Evolutionary conservation across 1,139 yeast genomes (phyloP), one percentile per base, ranked within the genome.

Genomic region (Meyerozyma smithsonii): DNA sequence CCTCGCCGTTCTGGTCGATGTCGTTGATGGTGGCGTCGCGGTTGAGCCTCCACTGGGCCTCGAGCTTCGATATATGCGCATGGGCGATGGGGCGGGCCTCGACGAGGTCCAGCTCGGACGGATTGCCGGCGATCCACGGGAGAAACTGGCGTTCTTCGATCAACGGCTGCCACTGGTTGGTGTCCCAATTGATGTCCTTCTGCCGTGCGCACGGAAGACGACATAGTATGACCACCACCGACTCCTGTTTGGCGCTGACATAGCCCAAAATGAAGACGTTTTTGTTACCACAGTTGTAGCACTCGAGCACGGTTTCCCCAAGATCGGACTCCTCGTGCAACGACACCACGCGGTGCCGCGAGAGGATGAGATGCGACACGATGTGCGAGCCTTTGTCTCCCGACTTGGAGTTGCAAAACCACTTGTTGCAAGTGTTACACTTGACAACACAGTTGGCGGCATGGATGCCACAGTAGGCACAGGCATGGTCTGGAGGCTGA

Each of bases 381-480:
- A 90, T 86, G 58, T 90, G 97, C 1, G 96, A 84, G 15, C 90
- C 79, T 8, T 77, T 63, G 8, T 79, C 67, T 35, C 69, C 68
- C 21, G 78, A 71, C 43, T 79, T 77, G n/a, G 86, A 75, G 57
- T 90, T 90, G 64, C 97, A 90, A 58, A 90, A 90, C 97, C 97
- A 90, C 57, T 81, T 83, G 53, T 78, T 63, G 61, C 97, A 89
- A 4, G 76, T 70, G 43, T 78, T 77, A 64, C 97, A 90, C 51
- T 83, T 80, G 33, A 85, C 84, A 16, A 89, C 84, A 37, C 84
- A 72, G 8, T 77, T 62, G 0, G 88, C 74, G 5, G 78, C 64
- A 47, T 81, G 81, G 26, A 87, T 72, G 1, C 90, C 94, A 64
- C 97, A 90, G 58, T 89, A 89, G 1, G 83, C 67, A 53, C 90